Base-by-base conservation (phyloP, 1,284 basidiomycete species). In the Microbotryomycetes sp. region DNA sequence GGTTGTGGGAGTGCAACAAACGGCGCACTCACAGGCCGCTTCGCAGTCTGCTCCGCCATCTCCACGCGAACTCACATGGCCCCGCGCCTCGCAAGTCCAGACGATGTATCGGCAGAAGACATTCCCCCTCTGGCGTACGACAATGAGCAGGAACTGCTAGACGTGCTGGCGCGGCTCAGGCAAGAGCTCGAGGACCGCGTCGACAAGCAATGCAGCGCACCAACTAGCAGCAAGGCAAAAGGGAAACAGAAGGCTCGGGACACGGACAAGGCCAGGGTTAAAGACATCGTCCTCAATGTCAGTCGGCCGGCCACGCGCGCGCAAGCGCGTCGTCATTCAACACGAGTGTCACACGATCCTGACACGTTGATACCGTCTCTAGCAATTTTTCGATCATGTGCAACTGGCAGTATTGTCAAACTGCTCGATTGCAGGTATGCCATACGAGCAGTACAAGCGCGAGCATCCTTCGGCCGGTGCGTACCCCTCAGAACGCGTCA, bases 341-440 rank as follows among this genome's bases (percentile, higher is more conserved):
- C n/a, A n/a, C n/a, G n/a, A n/a, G n/a, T n/a, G n/a, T n/a, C n/a
- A n/a, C 6, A 41, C 35, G 35, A 41, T 41, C 35, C 35, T 41
- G 35, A 41, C 35, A 18, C 35, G 18, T 41, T 41, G 35, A 41
- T 18, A 4, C 23, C 2, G 5, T 30, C 29, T 2, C n/a, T 56
- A 64, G 63, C 45, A 65, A 48, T 65, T 65, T 45, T 65, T 62
- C 49, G 27, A 49, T 41, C 53, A 54, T 18, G n/a, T 65, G 18
- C 54, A 52, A 23, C 29, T 52, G 3, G 51, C 56, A 35, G 28
- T 65, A 23, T 31, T 54, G 9, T 59, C 57, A 28, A 65, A 65
- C 52, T 62, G 60, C 35, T 62, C 64, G 1, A 65, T 65, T 23
- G 57, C 51, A 0, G 64, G 64, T 2, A 35, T 54, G 4, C 27